Evolutionary conservation across 129 eudicot genomes (phyloP).

Genomic region (Mikania micrantha): DNA sequence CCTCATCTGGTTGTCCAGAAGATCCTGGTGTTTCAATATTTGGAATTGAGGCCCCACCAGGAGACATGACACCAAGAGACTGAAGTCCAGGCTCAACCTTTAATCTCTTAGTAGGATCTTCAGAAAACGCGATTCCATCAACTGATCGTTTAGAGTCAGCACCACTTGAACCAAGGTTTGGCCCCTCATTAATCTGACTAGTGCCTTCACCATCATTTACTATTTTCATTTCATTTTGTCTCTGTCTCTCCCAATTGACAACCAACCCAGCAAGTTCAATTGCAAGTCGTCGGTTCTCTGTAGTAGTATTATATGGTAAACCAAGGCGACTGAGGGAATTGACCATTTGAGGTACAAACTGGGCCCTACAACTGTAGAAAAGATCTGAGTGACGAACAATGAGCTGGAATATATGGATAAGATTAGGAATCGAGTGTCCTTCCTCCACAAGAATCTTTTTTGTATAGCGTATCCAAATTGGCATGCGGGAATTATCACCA

Average conservation of each 20-base stretch:
- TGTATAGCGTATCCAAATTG: slow-evolving; percentile 98
- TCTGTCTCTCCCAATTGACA: slow-evolving; percentile 95
- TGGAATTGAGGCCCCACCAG: slow-evolving; percentile 88
- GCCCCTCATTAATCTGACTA: slow-evolving; percentile 53
- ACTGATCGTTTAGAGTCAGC: slow-evolving; percentile 49
- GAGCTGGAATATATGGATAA: slow-evolving; percentile 95
- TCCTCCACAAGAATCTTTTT: slow-evolving; percentile 97
- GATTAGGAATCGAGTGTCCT: slow-evolving; percentile 96
- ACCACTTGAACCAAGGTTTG: slow-evolving; percentile 38
- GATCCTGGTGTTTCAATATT: slow-evolving; percentile 90
- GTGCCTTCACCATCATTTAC: slow-evolving; percentile 44
- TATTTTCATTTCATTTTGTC: slow-evolving; percentile 81
- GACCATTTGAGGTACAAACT: slow-evolving; percentile 98
- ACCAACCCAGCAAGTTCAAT: slow-evolving; percentile 99
- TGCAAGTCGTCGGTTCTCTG: slow-evolving; percentile 96
- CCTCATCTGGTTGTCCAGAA: slow-evolving; percentile 89
- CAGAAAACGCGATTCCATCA: slow-evolving; percentile 66
- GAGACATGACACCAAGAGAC: slow-evolving; percentile 85
- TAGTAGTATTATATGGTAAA: slow-evolving; percentile 82
- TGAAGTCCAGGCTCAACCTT: slow-evolving; percentile 97
- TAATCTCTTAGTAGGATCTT: slow-evolving; percentile 70
- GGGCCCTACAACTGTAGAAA: slow-evolving; percentile 96
- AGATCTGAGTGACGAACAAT: slow-evolving; percentile 99
- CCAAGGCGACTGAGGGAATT: slow-evolving; percentile 98
- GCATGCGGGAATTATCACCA: slow-evolving; percentile 95